Evolutionary conservation across 2,329 filamentous ascomycete genomes (phyloP).

Genomic region (Diaporthe sp.): DNA sequence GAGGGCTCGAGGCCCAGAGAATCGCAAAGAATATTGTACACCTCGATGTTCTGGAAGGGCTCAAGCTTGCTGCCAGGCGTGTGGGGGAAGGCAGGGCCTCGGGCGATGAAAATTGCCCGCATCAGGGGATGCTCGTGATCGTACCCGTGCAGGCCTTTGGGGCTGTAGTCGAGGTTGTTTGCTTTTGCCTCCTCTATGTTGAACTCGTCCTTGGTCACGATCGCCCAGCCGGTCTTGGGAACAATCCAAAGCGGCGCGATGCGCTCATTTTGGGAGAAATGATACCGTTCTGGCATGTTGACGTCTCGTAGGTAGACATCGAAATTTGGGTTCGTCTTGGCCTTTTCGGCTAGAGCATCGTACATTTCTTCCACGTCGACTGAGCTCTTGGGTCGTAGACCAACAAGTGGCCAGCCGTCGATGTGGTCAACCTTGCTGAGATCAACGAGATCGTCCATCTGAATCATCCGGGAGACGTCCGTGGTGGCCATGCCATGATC

Average conservation of each 20-base stretch:
- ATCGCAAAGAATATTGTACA: conserved; percentile 96
- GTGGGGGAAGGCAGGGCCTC: conserved; percentile 93
- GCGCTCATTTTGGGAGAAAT: conserved; percentile 88
- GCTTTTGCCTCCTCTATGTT: conserved; percentile 77
- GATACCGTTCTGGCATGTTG: conserved; percentile 93
- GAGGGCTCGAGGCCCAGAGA: conserved; percentile 80
- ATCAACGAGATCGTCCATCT: conserved; percentile 91
- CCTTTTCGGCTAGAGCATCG: conserved; percentile 68
- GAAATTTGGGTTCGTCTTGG: conserved; percentile 75
- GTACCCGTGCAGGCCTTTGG: conserved; percentile 91
- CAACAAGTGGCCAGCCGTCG: conserved; percentile 95
- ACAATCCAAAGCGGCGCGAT: conserved; percentile 97
- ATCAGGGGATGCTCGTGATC: conserved; percentile 96
- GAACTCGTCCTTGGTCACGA: conserved; percentile 86
- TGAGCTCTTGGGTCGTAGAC: conserved; percentile 83
- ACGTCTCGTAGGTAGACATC: conserved; percentile 89
- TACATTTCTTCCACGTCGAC: conserved; percentile 78
- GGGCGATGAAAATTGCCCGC: conserved; percentile 94
- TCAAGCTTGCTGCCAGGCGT: conserved; percentile 83
- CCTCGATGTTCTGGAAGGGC: conserved; percentile 91
- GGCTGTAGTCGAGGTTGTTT: conserved; percentile 79
- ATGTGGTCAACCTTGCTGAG: conserved; percentile 82
- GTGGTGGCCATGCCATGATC: conserved; percentile 99
- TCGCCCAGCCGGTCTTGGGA: conserved; percentile 92
- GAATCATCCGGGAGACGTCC: conserved; percentile 82